These are phyloP conservation scores for Patellaria atrata DNA, from an alignment of 495 filamentous ascomycete genomes.

Conservation along the genomic window DNA sequence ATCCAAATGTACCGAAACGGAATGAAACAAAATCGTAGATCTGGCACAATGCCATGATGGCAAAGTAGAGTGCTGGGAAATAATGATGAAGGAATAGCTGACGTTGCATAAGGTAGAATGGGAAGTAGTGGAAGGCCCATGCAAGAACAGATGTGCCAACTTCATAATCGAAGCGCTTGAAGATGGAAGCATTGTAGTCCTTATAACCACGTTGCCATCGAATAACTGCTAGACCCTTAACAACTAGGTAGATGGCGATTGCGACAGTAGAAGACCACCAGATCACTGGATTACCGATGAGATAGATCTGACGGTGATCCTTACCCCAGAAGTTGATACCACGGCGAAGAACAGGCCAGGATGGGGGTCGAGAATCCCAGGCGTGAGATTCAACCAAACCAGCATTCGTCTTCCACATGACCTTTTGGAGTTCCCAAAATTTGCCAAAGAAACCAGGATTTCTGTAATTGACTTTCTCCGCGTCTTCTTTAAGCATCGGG, in stretches of 20 bases:
- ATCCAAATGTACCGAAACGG: conserved; percentile 49
- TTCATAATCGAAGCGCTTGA: conserved; percentile 97
- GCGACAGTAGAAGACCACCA: conserved; percentile 88
- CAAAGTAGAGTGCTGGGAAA: conserved; percentile 90
- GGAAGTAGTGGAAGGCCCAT: conserved; percentile 95
- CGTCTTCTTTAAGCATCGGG: conserved; percentile 51
- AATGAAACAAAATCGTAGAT: conserved; percentile 68
- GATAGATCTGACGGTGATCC: conserved; percentile 85
- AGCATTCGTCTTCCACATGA: conserved; percentile 98
- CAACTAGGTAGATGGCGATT: conserved; percentile 57
- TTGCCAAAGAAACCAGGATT: conserved; percentile 95
- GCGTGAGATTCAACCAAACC: conserved; percentile 92
- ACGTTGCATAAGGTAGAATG: conserved; percentile 94
- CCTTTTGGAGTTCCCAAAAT: conserved; percentile 98
- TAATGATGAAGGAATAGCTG: conserved; percentile 98
- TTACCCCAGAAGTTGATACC: conserved; percentile 99
- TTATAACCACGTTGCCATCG: conserved; percentile 86
- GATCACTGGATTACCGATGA: conserved; percentile 87
- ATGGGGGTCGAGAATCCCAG: conserved; percentile 90
- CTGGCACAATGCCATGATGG: conserved; percentile 76
- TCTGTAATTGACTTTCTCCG: conserved; percentile 88
- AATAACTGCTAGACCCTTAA: conserved; percentile 79
- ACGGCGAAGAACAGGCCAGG: conserved; percentile 84
- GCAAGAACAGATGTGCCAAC: conserved; percentile 79
- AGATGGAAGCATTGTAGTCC: conserved; percentile 66